phyloP scores from a whole-genome alignment of 1,284 basidiomycete genomes.

The Ceratobasidium sp. region DNA sequence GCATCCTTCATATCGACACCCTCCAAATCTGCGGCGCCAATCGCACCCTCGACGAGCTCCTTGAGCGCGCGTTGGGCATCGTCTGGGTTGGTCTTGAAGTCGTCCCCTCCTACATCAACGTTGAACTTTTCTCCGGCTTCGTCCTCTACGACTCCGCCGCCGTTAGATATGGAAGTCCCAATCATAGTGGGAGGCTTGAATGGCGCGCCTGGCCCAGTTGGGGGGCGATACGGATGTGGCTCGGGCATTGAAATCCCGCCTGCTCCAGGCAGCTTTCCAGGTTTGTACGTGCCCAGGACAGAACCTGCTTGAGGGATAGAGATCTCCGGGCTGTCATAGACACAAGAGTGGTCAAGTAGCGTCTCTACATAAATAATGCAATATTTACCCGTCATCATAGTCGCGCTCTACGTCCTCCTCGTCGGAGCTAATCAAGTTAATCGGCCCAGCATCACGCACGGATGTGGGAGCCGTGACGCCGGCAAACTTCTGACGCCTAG shows the following conservation, averaged over 20 bases:
- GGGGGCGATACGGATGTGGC: constrained; percentile 19
- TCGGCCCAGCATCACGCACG: constrained; percentile 4
- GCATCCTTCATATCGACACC: constrained; percentile 66
- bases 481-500: constrained; percentile 22
- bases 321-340: not conserved
- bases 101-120: constrained; percentile 23
- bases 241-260: constrained; percentile 30
- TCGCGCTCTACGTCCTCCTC: not conserved
- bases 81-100: constrained; percentile 45
- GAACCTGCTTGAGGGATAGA: constrained; percentile 3
- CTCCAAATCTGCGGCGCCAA: constrained; percentile 50
- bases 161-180: not conserved
- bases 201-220: constrained; percentile 13
- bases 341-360: not conserved
- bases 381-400: constrained; percentile 16
- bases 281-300: constrained; percentile 4
- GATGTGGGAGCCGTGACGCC: not conserved
- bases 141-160: constrained; percentile 2
- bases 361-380: not conserved
- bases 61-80: constrained; percentile 61
- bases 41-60: constrained; percentile 52
- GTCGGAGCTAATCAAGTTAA: constrained; percentile 22
- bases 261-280: constrained; percentile 13
- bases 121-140: constrained; percentile 22
- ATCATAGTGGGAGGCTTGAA: constrained; percentile 23